Percentiles rank a stretch among this genome's conserved stretches.
phyloP scores from a whole-genome alignment of 345 rosid genomes.

The Acer yangbiense region DNA sequence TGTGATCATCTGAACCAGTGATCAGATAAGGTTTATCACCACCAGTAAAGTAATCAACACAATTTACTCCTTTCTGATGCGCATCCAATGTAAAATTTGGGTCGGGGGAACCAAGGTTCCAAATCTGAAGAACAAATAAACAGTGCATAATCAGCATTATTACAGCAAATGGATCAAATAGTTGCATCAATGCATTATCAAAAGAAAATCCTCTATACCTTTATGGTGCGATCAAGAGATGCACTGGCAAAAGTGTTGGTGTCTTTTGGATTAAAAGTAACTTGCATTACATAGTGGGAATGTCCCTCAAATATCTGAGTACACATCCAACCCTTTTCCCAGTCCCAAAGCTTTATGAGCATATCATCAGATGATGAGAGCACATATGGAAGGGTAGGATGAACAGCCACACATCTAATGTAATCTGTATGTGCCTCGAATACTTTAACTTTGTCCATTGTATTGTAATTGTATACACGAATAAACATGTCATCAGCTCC shows the following conservation, averaged over 20 bases:
- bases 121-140: slow-evolving; percentile 54
- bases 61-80: slow-evolving; percentile 91
- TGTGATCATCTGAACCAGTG: slow-evolving; percentile 93
- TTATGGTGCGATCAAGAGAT: slow-evolving; percentile 76
- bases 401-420: slow-evolving; percentile 79
- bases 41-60: slow-evolving; percentile 92
- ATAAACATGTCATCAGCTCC: slow-evolving; percentile 84
- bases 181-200: not conserved
- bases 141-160: slow-evolving; percentile 14
- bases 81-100: slow-evolving; percentile 95
- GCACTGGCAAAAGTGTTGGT: slow-evolving; percentile 82
- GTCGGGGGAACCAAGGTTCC: slow-evolving; percentile 97
- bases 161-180: slow-evolving; percentile 9
- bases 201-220: slow-evolving; percentile 37
- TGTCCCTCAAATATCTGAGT: slow-evolving; percentile 78
- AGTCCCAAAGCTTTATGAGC: slow-evolving; percentile 90
- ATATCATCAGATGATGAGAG: slow-evolving; percentile 78
- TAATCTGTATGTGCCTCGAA: slow-evolving; percentile 86
- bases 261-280: slow-evolving; percentile 79
- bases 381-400: slow-evolving; percentile 71
- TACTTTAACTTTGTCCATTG: slow-evolving; percentile 76
- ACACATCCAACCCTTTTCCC: slow-evolving; percentile 86
- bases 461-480: slow-evolving; percentile 77
- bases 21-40: slow-evolving; percentile 94
- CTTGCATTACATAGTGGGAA: slow-evolving; percentile 93